These are phyloP conservation scores for Zizania palustris DNA, from an alignment of 202 grass and related monocot species.

Conservation along the genomic window DNA sequence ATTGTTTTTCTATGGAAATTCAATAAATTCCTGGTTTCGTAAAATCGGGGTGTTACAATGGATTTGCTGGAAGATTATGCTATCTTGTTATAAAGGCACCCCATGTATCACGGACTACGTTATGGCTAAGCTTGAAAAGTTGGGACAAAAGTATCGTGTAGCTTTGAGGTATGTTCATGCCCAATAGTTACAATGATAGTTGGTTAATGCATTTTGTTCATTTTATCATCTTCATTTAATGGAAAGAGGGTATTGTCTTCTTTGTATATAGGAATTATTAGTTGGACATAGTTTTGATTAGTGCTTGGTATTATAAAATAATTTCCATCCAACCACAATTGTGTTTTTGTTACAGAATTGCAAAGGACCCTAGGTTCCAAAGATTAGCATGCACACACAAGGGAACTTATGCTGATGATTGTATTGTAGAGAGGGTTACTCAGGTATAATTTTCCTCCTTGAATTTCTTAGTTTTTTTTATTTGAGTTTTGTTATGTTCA, in stretches of 20 bases:
- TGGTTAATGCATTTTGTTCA: background rate
- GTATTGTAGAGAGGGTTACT: conserved; percentile 86
- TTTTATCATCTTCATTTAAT: background rate
- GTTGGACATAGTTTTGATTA: background rate
- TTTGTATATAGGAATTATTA: background rate
- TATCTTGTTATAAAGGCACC: conserved; percentile 60
- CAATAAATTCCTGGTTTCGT: too few relatives aligned
- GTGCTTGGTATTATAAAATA: background rate
- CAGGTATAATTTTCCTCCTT: conserved; percentile 51
- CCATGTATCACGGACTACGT: conserved; percentile 95
- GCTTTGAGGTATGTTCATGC: conserved; percentile 68
- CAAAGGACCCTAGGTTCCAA: conserved; percentile 91
- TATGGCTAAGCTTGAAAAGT: conserved; percentile 94
- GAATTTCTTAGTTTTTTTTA: background rate
- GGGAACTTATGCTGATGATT: conserved; percentile 99
- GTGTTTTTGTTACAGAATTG: conserved; percentile 59
- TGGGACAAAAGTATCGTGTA: conserved; percentile 92
- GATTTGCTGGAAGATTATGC: conserved; percentile 17
- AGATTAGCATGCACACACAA: conserved; percentile 95
- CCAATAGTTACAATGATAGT: background rate
- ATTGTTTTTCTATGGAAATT: too few relatives aligned
- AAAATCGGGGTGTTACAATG: too few relatives aligned
- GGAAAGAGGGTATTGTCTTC: background rate
- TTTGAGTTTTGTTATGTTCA: background rate
- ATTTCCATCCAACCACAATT: conserved; percentile 19